Evolutionary conservation across 306 rosid genomes (phyloP).

Genomic region (Astragalus membranaceus): DNA sequence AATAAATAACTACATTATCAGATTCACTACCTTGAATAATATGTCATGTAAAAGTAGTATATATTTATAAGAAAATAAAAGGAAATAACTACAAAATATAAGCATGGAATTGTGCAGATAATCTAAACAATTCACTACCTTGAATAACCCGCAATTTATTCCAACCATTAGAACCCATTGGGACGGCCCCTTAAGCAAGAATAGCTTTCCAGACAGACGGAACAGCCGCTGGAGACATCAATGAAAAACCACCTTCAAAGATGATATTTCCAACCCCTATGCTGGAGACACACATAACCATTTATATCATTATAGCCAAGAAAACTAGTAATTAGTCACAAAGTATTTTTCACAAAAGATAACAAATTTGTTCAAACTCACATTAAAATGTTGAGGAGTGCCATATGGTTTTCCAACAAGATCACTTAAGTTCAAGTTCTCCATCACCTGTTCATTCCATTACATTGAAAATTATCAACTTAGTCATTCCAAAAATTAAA

Average conservation of each 20-base stretch:
- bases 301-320: background rate
- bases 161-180: no score
- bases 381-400: conserved; percentile 71
- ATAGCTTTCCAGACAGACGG: conserved; percentile 75
- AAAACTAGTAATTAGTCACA: background rate
- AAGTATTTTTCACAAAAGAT: background rate
- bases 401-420: conserved; percentile 85
- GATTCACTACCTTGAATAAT: no score
- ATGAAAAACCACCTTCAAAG: no score
- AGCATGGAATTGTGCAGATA: no score
- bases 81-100: background rate
- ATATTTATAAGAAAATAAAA: background rate
- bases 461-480: conserved; percentile 15
- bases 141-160: conserved; percentile 68
- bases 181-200: conserved; percentile 61
- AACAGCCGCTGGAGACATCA: no score
- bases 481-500: conserved; percentile 1
- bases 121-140: conserved; percentile 38
- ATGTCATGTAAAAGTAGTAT: no score
- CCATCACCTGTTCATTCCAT: conserved; percentile 58
- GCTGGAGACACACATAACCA: background rate
- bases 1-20: no score
- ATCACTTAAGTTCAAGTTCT: conserved; percentile 61
- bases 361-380: conserved; percentile 29
- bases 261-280: no score